A percentile compares a stretch with the other conserved stretches of the same genome.
Evolutionary conservation across 768 basidiomycete genomes (phyloP).

Genomic region (Amanita jacksonii): DNA sequence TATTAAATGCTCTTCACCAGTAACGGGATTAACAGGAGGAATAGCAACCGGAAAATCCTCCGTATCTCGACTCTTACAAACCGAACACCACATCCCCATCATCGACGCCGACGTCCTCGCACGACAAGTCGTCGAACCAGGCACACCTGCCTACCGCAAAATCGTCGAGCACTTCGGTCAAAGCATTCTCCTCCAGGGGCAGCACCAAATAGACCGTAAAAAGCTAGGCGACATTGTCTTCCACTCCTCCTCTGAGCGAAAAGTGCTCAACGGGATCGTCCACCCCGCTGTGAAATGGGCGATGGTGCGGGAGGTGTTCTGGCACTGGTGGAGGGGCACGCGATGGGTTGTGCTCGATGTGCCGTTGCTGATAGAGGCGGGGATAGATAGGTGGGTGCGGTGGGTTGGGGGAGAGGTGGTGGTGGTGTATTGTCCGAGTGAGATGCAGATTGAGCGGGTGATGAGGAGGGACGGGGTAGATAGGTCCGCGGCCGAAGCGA

Average conservation of each 20-base stretch:
- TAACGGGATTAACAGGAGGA: slow-evolving; percentile 91
- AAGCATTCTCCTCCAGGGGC: slow-evolving; percentile 62
- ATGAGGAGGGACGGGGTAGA: slow-evolving; percentile 65
- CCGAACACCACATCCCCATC: slow-evolving; percentile 56
- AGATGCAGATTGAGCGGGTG: slow-evolving; percentile 77
- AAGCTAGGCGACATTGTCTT: slow-evolving; percentile 83
- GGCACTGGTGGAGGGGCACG: slow-evolving; percentile 69
- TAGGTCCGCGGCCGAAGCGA: slow-evolving; percentile 55
- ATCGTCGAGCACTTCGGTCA: slow-evolving; percentile 71
- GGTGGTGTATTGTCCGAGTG: slow-evolving; percentile 84
- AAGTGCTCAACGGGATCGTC: slow-evolving; percentile 71
- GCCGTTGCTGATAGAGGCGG: slow-evolving; percentile 85
- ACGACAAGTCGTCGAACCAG: slow-evolving; percentile 77
- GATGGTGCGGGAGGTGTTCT: slow-evolving; percentile 62
- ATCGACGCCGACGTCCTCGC: slow-evolving; percentile 91
- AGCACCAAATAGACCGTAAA: slow-evolving; percentile 67
- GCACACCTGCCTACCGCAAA: slow-evolving; percentile 58
- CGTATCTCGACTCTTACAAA: slow-evolving; percentile 65
- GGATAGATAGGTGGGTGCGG: slow-evolving; percentile 75
- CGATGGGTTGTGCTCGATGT: slow-evolving; percentile 82
- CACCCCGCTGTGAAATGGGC: slow-evolving; percentile 83
- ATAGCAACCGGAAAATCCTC: slow-evolving; percentile 97
- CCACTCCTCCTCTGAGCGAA: slow-evolving; percentile 60
- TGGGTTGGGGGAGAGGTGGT: slow-evolving; percentile 76
- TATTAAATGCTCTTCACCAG: slow-evolving; percentile 27